Conservation (phyloP, 768 basidiomycete species). For the Phylloporus sp. region DNA sequence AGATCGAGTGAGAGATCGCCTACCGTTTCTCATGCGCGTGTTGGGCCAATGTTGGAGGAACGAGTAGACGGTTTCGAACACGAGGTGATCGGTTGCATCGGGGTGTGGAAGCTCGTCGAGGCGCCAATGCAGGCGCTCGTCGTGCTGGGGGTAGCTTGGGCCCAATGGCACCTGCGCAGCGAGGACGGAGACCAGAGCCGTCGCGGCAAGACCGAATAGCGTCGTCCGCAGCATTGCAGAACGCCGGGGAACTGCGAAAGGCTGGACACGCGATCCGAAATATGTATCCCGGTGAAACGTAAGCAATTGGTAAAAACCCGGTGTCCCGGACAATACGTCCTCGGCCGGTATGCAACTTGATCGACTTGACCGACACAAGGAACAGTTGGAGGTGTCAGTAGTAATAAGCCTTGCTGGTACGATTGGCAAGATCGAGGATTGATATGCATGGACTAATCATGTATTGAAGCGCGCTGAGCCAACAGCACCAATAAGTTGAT, state of each 20-base stretch:
- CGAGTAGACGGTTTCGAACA: constrained; percentile 25
- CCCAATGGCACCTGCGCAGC: constrained; percentile 11
- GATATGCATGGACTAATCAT: no score
- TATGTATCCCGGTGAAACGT: no score
- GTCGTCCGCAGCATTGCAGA: not conserved
- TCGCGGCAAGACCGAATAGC: not conserved
- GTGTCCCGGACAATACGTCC: no score
- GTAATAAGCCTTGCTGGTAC: no score
- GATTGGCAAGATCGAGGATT: no score
- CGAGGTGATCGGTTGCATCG: constrained; percentile 24
- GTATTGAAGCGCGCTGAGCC: no score
- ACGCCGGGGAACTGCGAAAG: not conserved
- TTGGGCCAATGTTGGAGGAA: constrained; percentile 42
- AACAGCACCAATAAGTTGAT: no score
- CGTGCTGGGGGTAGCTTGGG: not conserved
- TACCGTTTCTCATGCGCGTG: constrained; percentile 43
- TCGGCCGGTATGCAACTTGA: no score
- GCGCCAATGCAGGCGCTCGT: constrained; percentile 14
- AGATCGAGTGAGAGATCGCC: constrained; percentile 1
- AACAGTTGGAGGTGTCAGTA: no score
- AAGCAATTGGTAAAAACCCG: no score
- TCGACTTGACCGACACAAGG: no score
- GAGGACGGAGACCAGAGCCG: not conserved
- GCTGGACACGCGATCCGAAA: no score
- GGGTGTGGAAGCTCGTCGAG: constrained; percentile 19